phyloP scores from a whole-genome alignment of 495 filamentous ascomycete species.

The Penicillium salamii region DNA sequence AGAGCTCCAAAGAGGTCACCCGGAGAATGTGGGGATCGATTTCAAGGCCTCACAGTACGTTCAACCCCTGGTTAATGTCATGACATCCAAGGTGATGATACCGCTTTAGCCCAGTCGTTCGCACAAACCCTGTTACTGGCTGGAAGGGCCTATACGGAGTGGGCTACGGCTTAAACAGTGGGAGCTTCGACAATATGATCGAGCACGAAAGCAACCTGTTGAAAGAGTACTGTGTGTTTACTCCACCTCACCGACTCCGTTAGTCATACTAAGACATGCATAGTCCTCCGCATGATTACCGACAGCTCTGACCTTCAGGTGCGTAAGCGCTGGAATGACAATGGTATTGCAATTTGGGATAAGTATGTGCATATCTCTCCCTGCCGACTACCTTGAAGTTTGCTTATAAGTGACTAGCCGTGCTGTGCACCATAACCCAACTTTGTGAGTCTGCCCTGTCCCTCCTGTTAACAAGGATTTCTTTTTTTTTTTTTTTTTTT shows the following conservation, averaged over 20 bases:
- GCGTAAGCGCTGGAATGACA: slow-evolving; percentile 55
- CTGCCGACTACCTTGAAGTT: too few relatives aligned
- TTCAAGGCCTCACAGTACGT: slow-evolving; percentile 21
- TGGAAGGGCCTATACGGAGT: slow-evolving; percentile 67
- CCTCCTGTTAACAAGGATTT: too few relatives aligned
- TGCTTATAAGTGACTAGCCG: too few relatives aligned
- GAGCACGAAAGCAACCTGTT: slow-evolving; percentile 15
- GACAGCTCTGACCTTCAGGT: slow-evolving; percentile 76
- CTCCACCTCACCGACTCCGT: background rate
- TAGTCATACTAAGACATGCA: slow-evolving; percentile 28
- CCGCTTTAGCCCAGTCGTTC: slow-evolving; percentile 48
- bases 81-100: too few relatives aligned
- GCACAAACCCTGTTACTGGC: slow-evolving; percentile 74
- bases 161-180: slow-evolving; percentile 25
- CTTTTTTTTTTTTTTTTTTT: too few relatives aligned
- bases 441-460: too few relatives aligned
- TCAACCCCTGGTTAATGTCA: too few relatives aligned
- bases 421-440: too few relatives aligned
- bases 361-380: too few relatives aligned
- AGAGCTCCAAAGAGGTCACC: slow-evolving; percentile 54
- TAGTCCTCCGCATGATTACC: slow-evolving; percentile 55
- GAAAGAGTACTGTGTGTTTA: slow-evolving; percentile 51
- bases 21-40: slow-evolving; percentile 56
- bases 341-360: slow-evolving; percentile 43
- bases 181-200: slow-evolving; percentile 16